phyloP scores from a whole-genome alignment of 1,284 basidiomycete species.

The Porodaedalea pini region DNA sequence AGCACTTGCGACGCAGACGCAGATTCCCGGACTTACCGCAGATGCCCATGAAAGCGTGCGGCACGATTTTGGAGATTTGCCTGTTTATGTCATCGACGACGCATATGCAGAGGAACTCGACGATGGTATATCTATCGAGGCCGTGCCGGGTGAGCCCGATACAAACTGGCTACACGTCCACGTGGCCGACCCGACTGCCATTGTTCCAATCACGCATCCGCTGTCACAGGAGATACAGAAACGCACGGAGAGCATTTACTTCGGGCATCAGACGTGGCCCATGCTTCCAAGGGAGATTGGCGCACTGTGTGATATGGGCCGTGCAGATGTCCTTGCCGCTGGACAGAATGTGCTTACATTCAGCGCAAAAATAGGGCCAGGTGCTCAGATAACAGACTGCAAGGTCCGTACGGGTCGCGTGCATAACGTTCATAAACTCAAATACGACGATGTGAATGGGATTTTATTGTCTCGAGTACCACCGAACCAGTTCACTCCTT shows the following conservation, averaged over 20 bases:
- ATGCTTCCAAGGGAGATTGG: constrained; percentile 57
- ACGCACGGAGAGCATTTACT: constrained; percentile 55
- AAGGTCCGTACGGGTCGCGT: constrained; percentile 71
- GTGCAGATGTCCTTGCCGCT: constrained; percentile 54
- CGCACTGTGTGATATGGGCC: constrained; percentile 43
- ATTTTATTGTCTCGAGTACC: neutral
- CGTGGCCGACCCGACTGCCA: constrained; percentile 87
- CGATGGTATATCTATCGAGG: constrained; percentile 87
- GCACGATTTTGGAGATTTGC: constrained; percentile 80
- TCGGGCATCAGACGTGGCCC: constrained; percentile 60
- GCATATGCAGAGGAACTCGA: constrained; percentile 83
- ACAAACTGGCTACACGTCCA: constrained; percentile 86
- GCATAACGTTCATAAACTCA: constrained; percentile 61
- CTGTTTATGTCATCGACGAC: constrained; percentile 91
- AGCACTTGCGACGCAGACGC: neutral
- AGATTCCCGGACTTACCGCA: constrained; percentile 30
- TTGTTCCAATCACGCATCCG: constrained; percentile 68
- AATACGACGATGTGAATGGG: constrained; percentile 70
- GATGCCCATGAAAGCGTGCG: constrained; percentile 68
- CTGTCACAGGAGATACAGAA: constrained; percentile 55
- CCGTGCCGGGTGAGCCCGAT: constrained; percentile 51
- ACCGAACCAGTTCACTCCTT: constrained; percentile 1
- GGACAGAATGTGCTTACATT: constrained; percentile 70
- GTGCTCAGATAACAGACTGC: constrained; percentile 69
- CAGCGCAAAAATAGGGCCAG: constrained; percentile 65